Conservation (phyloP, 2,329 filamentous ascomycete species). For the Aaosphaeria arxii region DNA sequence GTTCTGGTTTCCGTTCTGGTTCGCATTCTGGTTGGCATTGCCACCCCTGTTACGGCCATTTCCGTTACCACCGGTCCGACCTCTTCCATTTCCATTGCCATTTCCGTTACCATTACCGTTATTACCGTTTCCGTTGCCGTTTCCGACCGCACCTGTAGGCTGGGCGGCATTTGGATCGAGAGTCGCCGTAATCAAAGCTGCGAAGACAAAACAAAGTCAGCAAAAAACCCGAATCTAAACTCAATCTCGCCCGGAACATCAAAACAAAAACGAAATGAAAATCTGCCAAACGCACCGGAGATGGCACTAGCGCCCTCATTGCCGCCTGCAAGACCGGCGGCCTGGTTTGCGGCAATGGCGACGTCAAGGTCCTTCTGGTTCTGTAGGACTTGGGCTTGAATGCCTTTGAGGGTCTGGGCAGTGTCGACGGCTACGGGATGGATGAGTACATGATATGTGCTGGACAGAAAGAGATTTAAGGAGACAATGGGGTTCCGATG, state of each 20-base stretch:
- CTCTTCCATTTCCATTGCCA: slow-evolving; percentile 8
- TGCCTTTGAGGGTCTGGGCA: slow-evolving; percentile 42
- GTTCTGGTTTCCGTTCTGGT: neutral
- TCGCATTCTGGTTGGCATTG: slow-evolving; percentile 2
- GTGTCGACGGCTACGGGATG: slow-evolving; percentile 44
- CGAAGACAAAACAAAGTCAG: neutral
- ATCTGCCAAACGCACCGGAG: slow-evolving; percentile 30
- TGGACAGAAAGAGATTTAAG: slow-evolving; percentile 8
- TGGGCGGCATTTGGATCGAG: slow-evolving; percentile 3
- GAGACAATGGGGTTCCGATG: neutral
- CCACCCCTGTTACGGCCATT: slow-evolving; percentile 4
- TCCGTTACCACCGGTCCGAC: neutral
- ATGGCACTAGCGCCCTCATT: slow-evolving; percentile 38
- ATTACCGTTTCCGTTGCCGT: slow-evolving; percentile 3
- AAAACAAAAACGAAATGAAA: neutral
- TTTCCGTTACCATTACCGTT: slow-evolving; percentile 2
- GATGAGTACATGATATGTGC: slow-evolving; percentile 13
- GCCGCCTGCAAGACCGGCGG: slow-evolving; percentile 38
- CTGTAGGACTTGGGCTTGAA: slow-evolving; percentile 49
- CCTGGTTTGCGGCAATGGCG: slow-evolving; percentile 47
- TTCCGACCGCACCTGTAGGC: slow-evolving; percentile 3
- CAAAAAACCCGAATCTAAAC: neutral
- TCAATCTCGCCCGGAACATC: too few species aligned
- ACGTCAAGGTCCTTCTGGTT: slow-evolving; percentile 52
- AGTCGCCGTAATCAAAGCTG: slow-evolving; percentile 6